phyloP scores from a whole-genome alignment of 2,329 filamentous ascomycete species.

The Didymella segeticola region DNA sequence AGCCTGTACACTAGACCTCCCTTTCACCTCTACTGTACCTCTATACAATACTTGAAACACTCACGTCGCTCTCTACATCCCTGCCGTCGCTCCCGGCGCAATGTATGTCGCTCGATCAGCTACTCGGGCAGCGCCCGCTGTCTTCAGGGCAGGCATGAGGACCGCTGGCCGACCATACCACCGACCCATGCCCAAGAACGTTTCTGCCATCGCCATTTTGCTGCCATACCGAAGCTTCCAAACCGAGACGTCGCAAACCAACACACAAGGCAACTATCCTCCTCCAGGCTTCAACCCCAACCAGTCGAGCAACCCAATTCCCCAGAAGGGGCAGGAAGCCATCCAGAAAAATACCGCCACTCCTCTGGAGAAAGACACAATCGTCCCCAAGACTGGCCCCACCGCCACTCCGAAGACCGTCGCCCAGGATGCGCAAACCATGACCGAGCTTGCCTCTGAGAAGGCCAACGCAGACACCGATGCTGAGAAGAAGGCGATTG shows the following conservation, averaged over 20 bases:
- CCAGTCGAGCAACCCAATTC: slow-evolving; percentile 83
- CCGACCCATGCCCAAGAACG: slow-evolving; percentile 55
- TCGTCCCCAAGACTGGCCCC: slow-evolving; percentile 48
- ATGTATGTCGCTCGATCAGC: slow-evolving; percentile 57
- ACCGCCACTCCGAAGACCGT: slow-evolving; percentile 56
- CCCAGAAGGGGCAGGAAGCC: slow-evolving; percentile 58
- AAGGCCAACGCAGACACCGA: slow-evolving; percentile 60
- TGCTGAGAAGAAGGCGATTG: slow-evolving; percentile 62
- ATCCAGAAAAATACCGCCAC: slow-evolving; percentile 31
- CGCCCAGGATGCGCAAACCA: slow-evolving; percentile 55
- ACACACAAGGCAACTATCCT: slow-evolving; percentile 64
- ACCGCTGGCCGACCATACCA: slow-evolving; percentile 49
- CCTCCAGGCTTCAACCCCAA: slow-evolving; percentile 92
- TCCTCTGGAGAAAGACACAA: slow-evolving; percentile 39
- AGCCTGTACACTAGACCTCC: slow-evolving; percentile 15
- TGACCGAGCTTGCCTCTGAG: slow-evolving; percentile 68
- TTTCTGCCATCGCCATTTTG: slow-evolving; percentile 65
- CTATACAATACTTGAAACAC: background rate
- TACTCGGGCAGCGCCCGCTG: slow-evolving; percentile 54
- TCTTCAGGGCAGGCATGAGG: slow-evolving; percentile 54
- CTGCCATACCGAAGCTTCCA: slow-evolving; percentile 61
- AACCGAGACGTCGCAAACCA: slow-evolving; percentile 63
- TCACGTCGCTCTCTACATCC: slow-evolving; percentile 17
- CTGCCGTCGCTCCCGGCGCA: slow-evolving; percentile 35
- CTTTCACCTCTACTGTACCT: slow-evolving; percentile 8